Evolutionary conservation across 1,284 basidiomycete genomes (phyloP).

Genomic region (Trametes versicolor): DNA sequence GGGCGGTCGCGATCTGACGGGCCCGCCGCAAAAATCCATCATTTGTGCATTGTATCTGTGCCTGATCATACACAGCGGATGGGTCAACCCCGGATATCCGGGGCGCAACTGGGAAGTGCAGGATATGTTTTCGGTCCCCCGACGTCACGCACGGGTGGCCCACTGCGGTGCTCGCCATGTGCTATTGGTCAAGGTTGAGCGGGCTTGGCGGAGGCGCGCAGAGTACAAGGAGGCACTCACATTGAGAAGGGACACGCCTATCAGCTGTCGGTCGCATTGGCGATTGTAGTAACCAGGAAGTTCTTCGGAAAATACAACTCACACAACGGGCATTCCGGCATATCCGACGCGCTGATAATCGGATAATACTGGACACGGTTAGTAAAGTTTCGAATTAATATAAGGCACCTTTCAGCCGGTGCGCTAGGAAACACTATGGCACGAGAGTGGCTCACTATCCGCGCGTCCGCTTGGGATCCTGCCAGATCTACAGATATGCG

Average conservation of each 20-base stretch:
- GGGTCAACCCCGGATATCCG: background rate
- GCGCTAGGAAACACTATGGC: too few species aligned
- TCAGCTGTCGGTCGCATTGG: slow-evolving; percentile 7
- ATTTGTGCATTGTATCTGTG: background rate
- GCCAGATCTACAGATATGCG: too few species aligned
- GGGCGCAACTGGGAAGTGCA: background rate
- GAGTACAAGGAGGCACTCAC: slow-evolving; percentile 5
- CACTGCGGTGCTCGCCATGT: background rate
- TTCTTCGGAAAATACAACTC: background rate
- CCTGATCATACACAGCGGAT: background rate
- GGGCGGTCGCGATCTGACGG: background rate
- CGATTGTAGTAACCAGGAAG: background rate
- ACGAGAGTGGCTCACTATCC: too few species aligned
- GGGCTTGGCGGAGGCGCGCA: background rate
- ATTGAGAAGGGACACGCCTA: background rate
- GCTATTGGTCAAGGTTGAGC: background rate
- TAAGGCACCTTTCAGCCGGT: too few species aligned
- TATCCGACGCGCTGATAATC: too few species aligned
- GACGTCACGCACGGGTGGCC: background rate
- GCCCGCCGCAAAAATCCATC: background rate
- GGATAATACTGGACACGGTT: too few species aligned
- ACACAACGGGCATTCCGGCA: too few species aligned
- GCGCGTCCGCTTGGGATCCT: too few species aligned
- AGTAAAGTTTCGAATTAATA: too few species aligned
- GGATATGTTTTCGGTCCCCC: background rate